Conservation (phyloP, 2,329 filamentous ascomycete genomes). For the Ophiostoma ulmi region DNA sequence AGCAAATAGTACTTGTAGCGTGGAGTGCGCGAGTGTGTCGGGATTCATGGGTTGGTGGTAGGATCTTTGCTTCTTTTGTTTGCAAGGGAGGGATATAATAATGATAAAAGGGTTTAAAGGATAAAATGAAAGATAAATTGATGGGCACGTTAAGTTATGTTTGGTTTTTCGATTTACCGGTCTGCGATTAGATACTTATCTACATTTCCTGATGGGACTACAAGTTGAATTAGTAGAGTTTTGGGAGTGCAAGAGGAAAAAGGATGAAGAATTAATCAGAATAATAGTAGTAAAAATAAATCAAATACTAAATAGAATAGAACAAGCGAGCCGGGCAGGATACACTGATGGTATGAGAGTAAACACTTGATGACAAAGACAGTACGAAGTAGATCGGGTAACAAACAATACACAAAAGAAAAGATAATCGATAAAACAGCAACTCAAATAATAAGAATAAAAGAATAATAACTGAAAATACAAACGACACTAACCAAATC, state of each 20-base stretch:
- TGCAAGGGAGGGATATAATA: background rate
- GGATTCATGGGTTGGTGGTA: background rate
- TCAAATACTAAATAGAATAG: background rate
- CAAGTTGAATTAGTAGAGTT: too few species aligned
- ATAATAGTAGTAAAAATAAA: background rate
- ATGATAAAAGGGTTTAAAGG: background rate
- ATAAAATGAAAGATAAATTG: too few species aligned
- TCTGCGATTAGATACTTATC: too few species aligned
- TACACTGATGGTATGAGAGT: too few species aligned
- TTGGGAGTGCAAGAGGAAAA: background rate
- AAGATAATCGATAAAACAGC: background rate
- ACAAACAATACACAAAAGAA: too few species aligned
- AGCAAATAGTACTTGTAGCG: background rate
- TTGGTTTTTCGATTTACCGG: too few species aligned
- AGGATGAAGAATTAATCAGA: background rate
- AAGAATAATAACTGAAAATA: background rate
- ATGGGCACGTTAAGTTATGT: too few species aligned
- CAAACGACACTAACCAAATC: background rate
- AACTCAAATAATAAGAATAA: background rate
- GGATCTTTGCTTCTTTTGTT: background rate
- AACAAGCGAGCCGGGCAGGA: background rate
- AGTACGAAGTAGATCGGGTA: too few species aligned
- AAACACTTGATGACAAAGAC: too few species aligned
- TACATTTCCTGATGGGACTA: too few species aligned
- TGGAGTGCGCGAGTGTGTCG: background rate